Evolutionary conservation across 352 stramenopile genomes (phyloP).

Genomic region (Phytophthora pini): DNA sequence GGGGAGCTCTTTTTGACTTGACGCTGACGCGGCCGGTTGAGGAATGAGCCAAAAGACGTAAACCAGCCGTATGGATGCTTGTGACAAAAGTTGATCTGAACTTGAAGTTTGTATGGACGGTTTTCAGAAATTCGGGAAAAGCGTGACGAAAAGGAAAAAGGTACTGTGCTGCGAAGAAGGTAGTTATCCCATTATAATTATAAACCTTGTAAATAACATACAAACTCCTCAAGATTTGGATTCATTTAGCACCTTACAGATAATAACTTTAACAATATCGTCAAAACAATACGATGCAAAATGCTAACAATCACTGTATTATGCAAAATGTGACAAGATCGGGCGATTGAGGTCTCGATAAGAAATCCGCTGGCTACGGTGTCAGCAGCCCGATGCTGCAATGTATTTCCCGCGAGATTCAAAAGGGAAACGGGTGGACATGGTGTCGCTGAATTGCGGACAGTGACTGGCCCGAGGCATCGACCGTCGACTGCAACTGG

Average conservation of each 20-base stretch:
- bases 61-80: background rate
- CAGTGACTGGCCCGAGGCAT: background rate
- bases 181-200: background rate
- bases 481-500: slow-evolving; percentile 6
- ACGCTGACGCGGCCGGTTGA: slow-evolving; percentile 17
- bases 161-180: background rate
- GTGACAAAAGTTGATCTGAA: slow-evolving; percentile 3
- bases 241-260: background rate
- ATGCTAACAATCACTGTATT: background rate
- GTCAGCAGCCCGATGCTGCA: slow-evolving; percentile 9
- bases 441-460: slow-evolving; percentile 9
- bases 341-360: background rate
- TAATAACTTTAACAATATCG: background rate
- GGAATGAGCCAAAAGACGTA: slow-evolving; percentile 15
- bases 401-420: slow-evolving; percentile 12
- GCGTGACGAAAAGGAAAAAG: background rate
- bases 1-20: slow-evolving; percentile 8
- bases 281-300: background rate
- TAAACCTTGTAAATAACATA: background rate
- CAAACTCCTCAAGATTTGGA: too few relatives aligned
- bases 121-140: slow-evolving; percentile 1
- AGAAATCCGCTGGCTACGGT: slow-evolving; percentile 10
- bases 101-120: slow-evolving; percentile 1
- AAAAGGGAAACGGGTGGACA: slow-evolving; percentile 27
- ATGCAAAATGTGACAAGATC: slow-evolving; percentile 11